A percentile compares a stretch with the other conserved stretches of the same genome.
Evolutionary conservation across 805 yeast species (phyloP).

Genomic region (Metschnikowia orientalis): DNA sequence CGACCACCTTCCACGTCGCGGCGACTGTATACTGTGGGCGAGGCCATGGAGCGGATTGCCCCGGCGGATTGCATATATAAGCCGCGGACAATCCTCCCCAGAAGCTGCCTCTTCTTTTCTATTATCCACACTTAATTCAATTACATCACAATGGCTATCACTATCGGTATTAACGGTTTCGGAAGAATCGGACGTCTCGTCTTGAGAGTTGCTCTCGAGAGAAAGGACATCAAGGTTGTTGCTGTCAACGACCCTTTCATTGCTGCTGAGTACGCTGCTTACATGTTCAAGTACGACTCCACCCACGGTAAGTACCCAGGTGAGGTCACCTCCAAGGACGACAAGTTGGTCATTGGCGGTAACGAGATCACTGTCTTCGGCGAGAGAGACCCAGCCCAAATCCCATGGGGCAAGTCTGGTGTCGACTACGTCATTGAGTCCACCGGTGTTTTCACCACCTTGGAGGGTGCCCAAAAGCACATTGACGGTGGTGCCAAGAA

Average conservation of each 20-base stretch:
- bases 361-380: slow-evolving; percentile 61
- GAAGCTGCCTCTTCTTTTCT: neutral
- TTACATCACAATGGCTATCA: slow-evolving; percentile 47
- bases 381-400: slow-evolving; percentile 79
- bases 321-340: slow-evolving; percentile 57
- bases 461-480: slow-evolving; percentile 80
- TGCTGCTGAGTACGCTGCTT: slow-evolving; percentile 84
- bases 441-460: slow-evolving; percentile 88
- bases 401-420: slow-evolving; percentile 83
- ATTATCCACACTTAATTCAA: slow-evolving; percentile 11
- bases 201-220: slow-evolving; percentile 70
- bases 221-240: slow-evolving; percentile 74
- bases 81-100: neutral
- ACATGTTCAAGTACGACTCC: slow-evolving; percentile 93
- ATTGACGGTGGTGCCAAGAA: slow-evolving; percentile 90
- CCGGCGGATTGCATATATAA: slow-evolving; percentile 16
- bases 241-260: slow-evolving; percentile 93
- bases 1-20: slow-evolving; percentile 6
- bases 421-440: slow-evolving; percentile 89
- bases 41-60: slow-evolving; percentile 18
- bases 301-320: slow-evolving; percentile 87
- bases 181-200: slow-evolving; percentile 93
- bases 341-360: slow-evolving; percentile 64
- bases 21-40: slow-evolving; percentile 5
- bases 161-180: slow-evolving; percentile 90